These are phyloP conservation scores for Groenewaldozyma sp. DNA, from an alignment of 1,139 yeast species.

Conservation along the genomic window DNA sequence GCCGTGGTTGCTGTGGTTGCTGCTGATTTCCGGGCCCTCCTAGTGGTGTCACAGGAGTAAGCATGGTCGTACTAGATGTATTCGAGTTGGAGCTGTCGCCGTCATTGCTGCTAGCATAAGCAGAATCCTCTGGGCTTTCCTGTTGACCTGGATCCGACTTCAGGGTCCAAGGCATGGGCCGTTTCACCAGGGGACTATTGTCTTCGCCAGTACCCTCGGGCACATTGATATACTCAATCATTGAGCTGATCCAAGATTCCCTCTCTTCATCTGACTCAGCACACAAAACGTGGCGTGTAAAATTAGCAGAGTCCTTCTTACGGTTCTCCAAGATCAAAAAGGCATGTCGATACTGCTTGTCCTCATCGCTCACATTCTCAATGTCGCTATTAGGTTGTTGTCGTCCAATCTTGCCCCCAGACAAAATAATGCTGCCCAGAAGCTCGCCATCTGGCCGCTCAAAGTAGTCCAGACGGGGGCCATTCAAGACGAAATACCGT, in stretches of 20 bases:
- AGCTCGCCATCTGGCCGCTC: constrained; percentile 53
- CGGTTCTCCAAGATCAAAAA: constrained; percentile 62
- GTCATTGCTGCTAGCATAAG: constrained; percentile 5
- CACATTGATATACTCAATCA: constrained; percentile 38
- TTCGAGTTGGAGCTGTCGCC: background rate
- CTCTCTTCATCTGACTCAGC: constrained; percentile 77
- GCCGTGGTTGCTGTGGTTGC: too few relatives aligned
- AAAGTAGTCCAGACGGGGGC: constrained; percentile 49
- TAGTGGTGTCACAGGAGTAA: constrained; percentile 8
- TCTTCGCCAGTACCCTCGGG: background rate
- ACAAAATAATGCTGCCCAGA: constrained; percentile 50
- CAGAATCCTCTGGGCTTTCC: background rate
- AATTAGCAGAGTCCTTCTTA: constrained; percentile 38
- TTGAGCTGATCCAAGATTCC: constrained; percentile 62
- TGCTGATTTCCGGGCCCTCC: too few relatives aligned
- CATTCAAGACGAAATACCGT: constrained; percentile 65
- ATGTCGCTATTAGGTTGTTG: constrained; percentile 29
- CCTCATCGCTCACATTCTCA: constrained; percentile 43
- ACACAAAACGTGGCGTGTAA: constrained; percentile 61
- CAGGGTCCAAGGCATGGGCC: constrained; percentile 1
- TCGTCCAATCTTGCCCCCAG: constrained; percentile 55
- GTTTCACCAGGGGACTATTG: too few relatives aligned
- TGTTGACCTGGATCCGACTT: background rate
- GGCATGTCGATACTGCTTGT: constrained; percentile 61
- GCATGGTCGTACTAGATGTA: constrained; percentile 11